These are phyloP conservation scores for Dryas octopetala DNA, from an alignment of 306 rosid genomes.

Conservation along the genomic window DNA sequence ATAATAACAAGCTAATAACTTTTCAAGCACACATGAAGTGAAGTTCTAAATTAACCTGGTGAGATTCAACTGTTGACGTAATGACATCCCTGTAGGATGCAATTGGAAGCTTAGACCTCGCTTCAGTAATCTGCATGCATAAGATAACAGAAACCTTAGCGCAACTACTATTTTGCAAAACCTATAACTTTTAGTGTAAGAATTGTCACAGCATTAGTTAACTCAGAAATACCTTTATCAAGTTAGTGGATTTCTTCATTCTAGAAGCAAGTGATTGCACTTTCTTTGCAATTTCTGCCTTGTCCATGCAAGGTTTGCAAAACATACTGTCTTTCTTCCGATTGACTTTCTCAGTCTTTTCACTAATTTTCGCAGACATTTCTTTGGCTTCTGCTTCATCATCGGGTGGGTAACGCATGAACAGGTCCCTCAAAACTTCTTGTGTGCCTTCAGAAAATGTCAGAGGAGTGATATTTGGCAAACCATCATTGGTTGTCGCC, in stretches of 20 bases:
- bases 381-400: slow-evolving; percentile 42
- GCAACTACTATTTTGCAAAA: slow-evolving; percentile 13
- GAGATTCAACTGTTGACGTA: slow-evolving; percentile 66
- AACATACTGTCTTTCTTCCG: slow-evolving; percentile 48
- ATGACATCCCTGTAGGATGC: slow-evolving; percentile 69
- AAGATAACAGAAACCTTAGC: slow-evolving; percentile 29
- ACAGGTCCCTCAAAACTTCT: slow-evolving; percentile 48
- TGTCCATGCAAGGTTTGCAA: slow-evolving; percentile 46
- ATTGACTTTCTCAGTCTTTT: neutral
- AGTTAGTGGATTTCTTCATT: slow-evolving; percentile 25
- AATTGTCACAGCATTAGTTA: slow-evolving; percentile 6
- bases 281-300: slow-evolving; percentile 51
- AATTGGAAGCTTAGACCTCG: slow-evolving; percentile 80
- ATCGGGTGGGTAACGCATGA: slow-evolving; percentile 65
- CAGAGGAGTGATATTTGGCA: slow-evolving; percentile 27
- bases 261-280: slow-evolving; percentile 40
- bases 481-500: slow-evolving; percentile 9
- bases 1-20: slow-evolving; percentile 15
- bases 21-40: slow-evolving; percentile 12
- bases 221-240: slow-evolving; percentile 55
- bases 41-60: slow-evolving; percentile 65
- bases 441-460: slow-evolving; percentile 57
- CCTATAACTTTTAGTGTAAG: slow-evolving; percentile 2
- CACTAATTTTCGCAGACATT: slow-evolving; percentile 25
- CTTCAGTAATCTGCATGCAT: slow-evolving; percentile 47